Percentiles rank a stretch among this genome's conserved stretches.
These are phyloP conservation scores for Cardamine chenopodiifolia DNA, from an alignment of 345 rosid genomes.

Conservation along the genomic window DNA sequence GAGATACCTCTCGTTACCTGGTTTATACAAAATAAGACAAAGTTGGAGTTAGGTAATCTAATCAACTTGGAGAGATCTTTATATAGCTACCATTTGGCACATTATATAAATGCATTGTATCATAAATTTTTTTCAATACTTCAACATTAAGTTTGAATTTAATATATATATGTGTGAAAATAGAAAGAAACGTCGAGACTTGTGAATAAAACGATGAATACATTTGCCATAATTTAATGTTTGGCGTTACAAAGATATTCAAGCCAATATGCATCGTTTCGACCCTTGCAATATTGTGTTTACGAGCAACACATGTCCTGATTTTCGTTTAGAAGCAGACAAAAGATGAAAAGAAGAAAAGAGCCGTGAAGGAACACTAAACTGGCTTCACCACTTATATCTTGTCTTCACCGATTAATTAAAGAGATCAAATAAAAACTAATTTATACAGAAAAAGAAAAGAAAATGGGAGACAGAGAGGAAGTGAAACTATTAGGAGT, in stretches of 20 bases:
- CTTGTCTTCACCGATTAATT: not conserved
- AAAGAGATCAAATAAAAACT: not conserved
- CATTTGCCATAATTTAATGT: too few relatives aligned
- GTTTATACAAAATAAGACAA: not conserved
- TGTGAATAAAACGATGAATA: too few relatives aligned
- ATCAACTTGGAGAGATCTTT: conserved; percentile 18
- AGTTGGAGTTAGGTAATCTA: conserved; percentile 19
- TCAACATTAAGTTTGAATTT: too few relatives aligned
- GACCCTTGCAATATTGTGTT: not conserved
- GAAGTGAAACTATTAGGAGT: conserved; percentile 46
- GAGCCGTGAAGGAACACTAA: not conserved
- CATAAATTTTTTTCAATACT: too few relatives aligned
- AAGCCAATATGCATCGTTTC: not conserved
- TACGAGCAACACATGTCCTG: not conserved
- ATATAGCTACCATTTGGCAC: not conserved
- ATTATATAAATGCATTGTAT: too few relatives aligned
- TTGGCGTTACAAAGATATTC: too few relatives aligned
- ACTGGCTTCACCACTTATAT: not conserved
- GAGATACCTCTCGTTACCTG: conserved; percentile 16
- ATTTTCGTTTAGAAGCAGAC: not conserved
- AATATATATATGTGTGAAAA: too few relatives aligned
- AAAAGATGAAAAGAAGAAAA: not conserved
- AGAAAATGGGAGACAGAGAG: conserved; percentile 19
- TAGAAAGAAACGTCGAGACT: too few relatives aligned
- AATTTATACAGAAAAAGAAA: not conserved